Percentiles rank a stretch among this genome's conserved stretches.
Conservation (phyloP, 2,329 filamentous ascomycete species). For the Ascosphaera apis region DNA sequence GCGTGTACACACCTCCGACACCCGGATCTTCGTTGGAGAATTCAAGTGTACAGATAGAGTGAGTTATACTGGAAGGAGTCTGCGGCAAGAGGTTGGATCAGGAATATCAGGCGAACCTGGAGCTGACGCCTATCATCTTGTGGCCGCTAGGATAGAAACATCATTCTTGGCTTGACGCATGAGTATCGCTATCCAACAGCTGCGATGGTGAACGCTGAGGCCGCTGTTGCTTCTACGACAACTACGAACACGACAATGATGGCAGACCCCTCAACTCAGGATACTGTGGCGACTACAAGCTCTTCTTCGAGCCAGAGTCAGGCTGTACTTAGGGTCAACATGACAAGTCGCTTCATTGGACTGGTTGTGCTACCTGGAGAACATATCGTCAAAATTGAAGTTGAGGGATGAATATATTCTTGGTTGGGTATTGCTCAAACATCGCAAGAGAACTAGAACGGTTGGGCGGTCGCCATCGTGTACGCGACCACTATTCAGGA, state of each 20-base stretch:
- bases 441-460: too few relatives aligned
- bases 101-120: too few relatives aligned
- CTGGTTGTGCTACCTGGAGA: slow-evolving; percentile 73
- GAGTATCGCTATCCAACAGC: slow-evolving; percentile 62
- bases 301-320: slow-evolving; percentile 9
- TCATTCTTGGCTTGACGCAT: slow-evolving; percentile 65
- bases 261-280: slow-evolving; percentile 9
- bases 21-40: slow-evolving; percentile 66
- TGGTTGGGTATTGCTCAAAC: too few relatives aligned
- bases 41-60: slow-evolving; percentile 93
- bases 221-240: too few relatives aligned
- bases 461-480: too few relatives aligned
- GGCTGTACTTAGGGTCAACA: slow-evolving; percentile 38
- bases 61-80: too few relatives aligned
- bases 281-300: slow-evolving; percentile 8
- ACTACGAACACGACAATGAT: too few relatives aligned
- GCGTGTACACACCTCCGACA: slow-evolving; percentile 58
- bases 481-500: too few relatives aligned
- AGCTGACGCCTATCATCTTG: slow-evolving; percentile 1
- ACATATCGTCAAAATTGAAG: slow-evolving; percentile 68
- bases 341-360: slow-evolving; percentile 71
- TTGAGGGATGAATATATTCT: too few relatives aligned
- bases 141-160: slow-evolving; percentile 48
- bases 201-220: slow-evolving; percentile 21
- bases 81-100: too few relatives aligned